Conservation (phyloP, 2,329 filamentous ascomycete species). For the Albophoma yamanashiensis region DNA sequence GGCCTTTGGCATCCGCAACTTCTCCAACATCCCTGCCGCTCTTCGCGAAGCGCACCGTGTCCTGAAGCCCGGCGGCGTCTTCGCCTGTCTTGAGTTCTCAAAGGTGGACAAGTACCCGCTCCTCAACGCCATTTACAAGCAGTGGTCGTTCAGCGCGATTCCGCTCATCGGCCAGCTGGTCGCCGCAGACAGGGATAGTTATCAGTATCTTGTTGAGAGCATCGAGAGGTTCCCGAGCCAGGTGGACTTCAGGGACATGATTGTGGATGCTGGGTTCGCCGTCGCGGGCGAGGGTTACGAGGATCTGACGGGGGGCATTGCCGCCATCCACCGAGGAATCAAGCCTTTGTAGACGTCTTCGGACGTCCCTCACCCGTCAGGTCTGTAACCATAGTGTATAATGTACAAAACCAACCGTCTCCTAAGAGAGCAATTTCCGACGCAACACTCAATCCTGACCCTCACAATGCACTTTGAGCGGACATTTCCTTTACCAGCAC, state of each 20-base stretch:
- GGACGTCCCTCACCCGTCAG: background rate
- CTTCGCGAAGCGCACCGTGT: constrained; percentile 78
- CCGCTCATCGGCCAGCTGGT: constrained; percentile 92
- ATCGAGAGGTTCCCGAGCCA: constrained; percentile 90
- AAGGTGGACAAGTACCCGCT: constrained; percentile 66
- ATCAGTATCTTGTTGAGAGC: constrained; percentile 97
- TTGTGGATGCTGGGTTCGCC: constrained; percentile 72
- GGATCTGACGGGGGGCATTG: constrained; percentile 84
- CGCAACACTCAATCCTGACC: background rate
- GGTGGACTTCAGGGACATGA: constrained; percentile 74
- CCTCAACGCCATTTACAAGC: constrained; percentile 81
- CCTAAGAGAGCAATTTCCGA: background rate
- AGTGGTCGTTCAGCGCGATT: constrained; percentile 92
- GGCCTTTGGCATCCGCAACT: constrained; percentile 94
- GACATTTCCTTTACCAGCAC: background rate
- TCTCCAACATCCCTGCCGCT: constrained; percentile 80
- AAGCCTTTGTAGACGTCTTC: constrained; percentile 48
- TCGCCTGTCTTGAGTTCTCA: constrained; percentile 92
- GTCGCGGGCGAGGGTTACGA: constrained; percentile 78
- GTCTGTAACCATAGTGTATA: constrained; percentile 10
- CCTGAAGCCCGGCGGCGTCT: constrained; percentile 87
- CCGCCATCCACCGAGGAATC: constrained; percentile 92
- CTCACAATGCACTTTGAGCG: background rate
- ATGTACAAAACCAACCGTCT: background rate
- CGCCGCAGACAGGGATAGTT: constrained; percentile 86